Evolutionary conservation across 805 yeast species (phyloP), one percentile per base, ranked within the genome.

Genomic region (Ogataea ramenticola): DNA sequence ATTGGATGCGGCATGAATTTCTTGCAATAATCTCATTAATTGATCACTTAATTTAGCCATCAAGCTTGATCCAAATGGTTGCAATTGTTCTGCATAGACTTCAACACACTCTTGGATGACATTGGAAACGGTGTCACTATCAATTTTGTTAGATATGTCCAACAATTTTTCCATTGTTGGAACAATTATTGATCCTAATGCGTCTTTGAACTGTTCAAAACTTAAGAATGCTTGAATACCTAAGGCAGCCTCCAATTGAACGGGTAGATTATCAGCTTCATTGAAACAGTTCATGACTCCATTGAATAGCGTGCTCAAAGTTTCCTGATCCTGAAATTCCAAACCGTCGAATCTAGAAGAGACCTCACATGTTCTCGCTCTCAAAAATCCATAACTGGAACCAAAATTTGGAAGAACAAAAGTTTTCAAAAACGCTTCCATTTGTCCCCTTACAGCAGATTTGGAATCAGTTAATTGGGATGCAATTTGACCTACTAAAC

Each of bases 81-180:
- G 93, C 52, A 91, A 71, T 62, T 91, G 95, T 50, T 82, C 86
- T 5, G 95, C 75, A 63, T 84, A 93, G 46, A 77, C 79, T 57
- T 90, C 96, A 27, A 91, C 97, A 59, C 93, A 83, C 55, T 90
- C 96, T 68, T 91, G 98, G 83, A 91, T 88, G 7, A 91, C 96
- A 21, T 83, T 85, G 20, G 95, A 79, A 26, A 93, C 74, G 2
- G 89, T 77, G 57, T 93, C 99, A 46, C 84, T 80, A 55, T 91
- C 99, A 50, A 90, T 79, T 46, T 81, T 80, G 56, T 86, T 82
- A 4, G 95, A 81, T 39, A 91, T 65, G 10, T 74, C 75, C 50
- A 91, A 68, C 45, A 93, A 68, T 51, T 76, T 80, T 49, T 88
- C 86, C 87, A 93, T 86, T 1, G 90, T 79, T 32, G 85, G 86